phyloP scores from a whole-genome alignment of 2,329 filamentous ascomycete species.

The Fusarium musae region DNA sequence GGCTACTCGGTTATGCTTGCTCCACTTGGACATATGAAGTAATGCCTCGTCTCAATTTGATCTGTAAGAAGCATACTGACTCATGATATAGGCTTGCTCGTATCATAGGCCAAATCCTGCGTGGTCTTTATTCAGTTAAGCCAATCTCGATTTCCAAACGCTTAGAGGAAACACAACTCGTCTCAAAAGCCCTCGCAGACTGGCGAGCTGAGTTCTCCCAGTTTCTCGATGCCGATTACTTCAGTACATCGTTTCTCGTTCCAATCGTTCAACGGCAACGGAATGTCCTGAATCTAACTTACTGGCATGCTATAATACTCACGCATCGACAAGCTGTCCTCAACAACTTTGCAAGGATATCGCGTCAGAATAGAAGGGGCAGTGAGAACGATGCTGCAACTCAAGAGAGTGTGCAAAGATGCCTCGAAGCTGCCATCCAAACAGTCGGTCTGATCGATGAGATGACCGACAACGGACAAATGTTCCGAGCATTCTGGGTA shows the following conservation, averaged over 20 bases:
- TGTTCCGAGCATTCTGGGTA: constrained; percentile 42
- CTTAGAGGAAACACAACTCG: constrained; percentile 42
- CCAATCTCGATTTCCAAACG: constrained; percentile 46
- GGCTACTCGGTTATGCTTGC: constrained; percentile 48
- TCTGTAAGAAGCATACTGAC: neutral
- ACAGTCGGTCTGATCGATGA: constrained; percentile 38
- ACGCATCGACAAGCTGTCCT: constrained; percentile 53
- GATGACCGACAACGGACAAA: constrained; percentile 37
- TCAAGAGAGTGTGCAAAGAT: constrained; percentile 36
- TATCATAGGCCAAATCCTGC: constrained; percentile 51
- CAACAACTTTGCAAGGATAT: constrained; percentile 47
- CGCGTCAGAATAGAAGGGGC: neutral
- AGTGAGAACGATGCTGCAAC: constrained; percentile 13
- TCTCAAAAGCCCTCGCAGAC: constrained; percentile 46
- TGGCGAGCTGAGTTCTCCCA: constrained; percentile 51
- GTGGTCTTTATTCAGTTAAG: constrained; percentile 50
- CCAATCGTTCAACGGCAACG: constrained; percentile 56
- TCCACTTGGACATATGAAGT: constrained; percentile 52
- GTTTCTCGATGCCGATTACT: constrained; percentile 53
- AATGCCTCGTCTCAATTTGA: neutral
- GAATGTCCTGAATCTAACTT: constrained; percentile 55
- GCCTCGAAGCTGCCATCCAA: constrained; percentile 36
- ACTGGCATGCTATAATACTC: constrained; percentile 56
- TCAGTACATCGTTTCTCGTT: constrained; percentile 48
- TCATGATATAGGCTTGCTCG: constrained; percentile 44